Evolutionary conservation across 2,329 filamentous ascomycete species (phyloP).

Genomic region (Furcasterigmium sp.): DNA sequence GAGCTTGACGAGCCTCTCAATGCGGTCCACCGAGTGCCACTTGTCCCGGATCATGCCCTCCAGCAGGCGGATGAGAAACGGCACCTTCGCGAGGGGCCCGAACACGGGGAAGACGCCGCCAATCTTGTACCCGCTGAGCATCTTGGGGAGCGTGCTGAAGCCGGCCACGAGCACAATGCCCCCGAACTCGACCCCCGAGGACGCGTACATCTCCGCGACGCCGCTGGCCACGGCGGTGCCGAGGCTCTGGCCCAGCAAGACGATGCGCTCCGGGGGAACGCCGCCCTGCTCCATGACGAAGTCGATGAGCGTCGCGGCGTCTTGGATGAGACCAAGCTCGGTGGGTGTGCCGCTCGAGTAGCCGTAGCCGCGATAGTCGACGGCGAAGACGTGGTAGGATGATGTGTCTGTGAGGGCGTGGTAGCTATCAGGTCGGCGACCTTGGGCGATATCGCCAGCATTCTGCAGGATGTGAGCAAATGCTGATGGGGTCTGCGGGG

Average conservation of each 20-base stretch:
- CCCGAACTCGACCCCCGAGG: slow-evolving; percentile 62
- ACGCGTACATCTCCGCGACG: slow-evolving; percentile 64
- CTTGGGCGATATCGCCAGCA: slow-evolving; percentile 79
- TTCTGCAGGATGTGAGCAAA: slow-evolving; percentile 49
- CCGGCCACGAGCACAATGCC: slow-evolving; percentile 74
- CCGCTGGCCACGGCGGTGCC: slow-evolving; percentile 80
- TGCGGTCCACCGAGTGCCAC: slow-evolving; percentile 69
- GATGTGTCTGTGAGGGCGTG: slow-evolving; percentile 70
- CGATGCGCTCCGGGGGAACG: slow-evolving; percentile 66
- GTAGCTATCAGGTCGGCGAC: slow-evolving; percentile 70
- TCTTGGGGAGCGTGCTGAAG: slow-evolving; percentile 68
- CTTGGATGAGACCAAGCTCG: slow-evolving; percentile 75
- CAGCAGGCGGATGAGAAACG: slow-evolving; percentile 56
- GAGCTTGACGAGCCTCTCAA: slow-evolving; percentile 50
- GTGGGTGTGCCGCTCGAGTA: slow-evolving; percentile 73
- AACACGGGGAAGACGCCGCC: slow-evolving; percentile 75
- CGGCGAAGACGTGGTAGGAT: slow-evolving; percentile 73
- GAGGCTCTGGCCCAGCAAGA: slow-evolving; percentile 80
- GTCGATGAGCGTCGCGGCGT: slow-evolving; percentile 68
- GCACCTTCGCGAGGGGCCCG: slow-evolving; percentile 66
- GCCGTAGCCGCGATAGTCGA: slow-evolving; percentile 90
- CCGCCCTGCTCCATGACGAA: slow-evolving; percentile 62
- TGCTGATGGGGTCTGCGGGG: background rate
- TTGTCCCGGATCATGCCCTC: slow-evolving; percentile 65
- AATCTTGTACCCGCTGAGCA: slow-evolving; percentile 74